Evolutionary conservation across 306 rosid species (phyloP), one percentile per base, ranked within the genome.

Genomic region (Casuarina equisetifolia): DNA sequence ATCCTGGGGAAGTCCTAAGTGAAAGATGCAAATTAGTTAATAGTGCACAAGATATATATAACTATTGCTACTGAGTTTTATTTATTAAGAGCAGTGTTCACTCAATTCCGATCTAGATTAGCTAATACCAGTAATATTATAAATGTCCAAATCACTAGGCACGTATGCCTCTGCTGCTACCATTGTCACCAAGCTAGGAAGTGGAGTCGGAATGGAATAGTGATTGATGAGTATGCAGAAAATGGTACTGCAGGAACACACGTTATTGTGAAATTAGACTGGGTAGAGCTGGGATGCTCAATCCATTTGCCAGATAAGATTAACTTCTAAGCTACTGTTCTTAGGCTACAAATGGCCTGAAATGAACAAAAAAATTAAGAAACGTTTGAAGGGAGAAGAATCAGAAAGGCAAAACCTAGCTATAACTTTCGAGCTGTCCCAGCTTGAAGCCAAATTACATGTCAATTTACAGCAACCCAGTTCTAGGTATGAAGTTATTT

Each of bases 61-160:
- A 25, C 32, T 25, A 25, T 25, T 25, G 32, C 32, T 25, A 25
- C 32, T 25, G 32, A 25, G 32, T 25, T 25, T 25, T 25, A 25
- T 25, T 25, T 25, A 25, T 25, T 25, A 25, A 25, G 32, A 25
- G 32, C 32, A 25, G 32, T 25, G 32, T 25, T 25, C 32, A 25
- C 32, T 25, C 32, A 25, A 25, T 25, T 25, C 32, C 32, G 32
- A 25, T 25, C 32, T 25, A 25, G 32, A 25, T 25, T 25, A 25
- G 32, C 32, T 25, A 25, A 25, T 25, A 25, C 32, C 32, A 25
- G 32, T 25, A 38, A 51, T 44, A 43, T 13, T 48, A 49, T 49
- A 42, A 40, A 68, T 35, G 82, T 83, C 79, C 63, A 73, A 69
- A 68, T 52, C 61, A 54, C 12, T 13, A 12, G n/a, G 35, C 79